A percentile compares a stretch with the other conserved stretches of the same genome.
These are phyloP conservation scores for Penicillium brasilianum DNA, from an alignment of 2,329 filamentous ascomycete genomes.

Conservation along the genomic window DNA sequence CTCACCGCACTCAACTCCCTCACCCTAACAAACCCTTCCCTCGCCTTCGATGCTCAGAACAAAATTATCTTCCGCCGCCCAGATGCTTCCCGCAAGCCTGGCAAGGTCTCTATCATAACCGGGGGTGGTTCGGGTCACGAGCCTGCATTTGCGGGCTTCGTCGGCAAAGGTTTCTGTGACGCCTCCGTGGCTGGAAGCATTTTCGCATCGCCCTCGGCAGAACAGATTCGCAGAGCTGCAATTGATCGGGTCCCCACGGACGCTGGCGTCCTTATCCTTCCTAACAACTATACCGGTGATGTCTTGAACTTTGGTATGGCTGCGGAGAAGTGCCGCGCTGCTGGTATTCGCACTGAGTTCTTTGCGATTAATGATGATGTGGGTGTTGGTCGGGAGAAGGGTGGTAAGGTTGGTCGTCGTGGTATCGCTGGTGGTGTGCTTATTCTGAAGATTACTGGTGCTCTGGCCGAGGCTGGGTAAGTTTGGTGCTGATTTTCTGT, in stretches of 20 bases:
- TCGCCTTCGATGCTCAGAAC: constrained; percentile 76
- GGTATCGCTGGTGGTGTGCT: constrained; percentile 91
- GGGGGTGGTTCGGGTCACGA: constrained; percentile 92
- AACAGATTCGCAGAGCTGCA: constrained; percentile 80
- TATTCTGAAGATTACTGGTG: constrained; percentile 88
- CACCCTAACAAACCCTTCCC: constrained; percentile 81
- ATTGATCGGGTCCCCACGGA: constrained; percentile 71
- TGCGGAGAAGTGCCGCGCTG: constrained; percentile 86
- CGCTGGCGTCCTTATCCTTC: constrained; percentile 81
- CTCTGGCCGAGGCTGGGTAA: constrained; percentile 73
- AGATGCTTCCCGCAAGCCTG: constrained; percentile 47
- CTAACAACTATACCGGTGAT: constrained; percentile 94
- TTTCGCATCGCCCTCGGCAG: constrained; percentile 79
- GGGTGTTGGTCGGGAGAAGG: constrained; percentile 78
- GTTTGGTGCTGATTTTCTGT: constrained; percentile 29
- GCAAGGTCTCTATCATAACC: constrained; percentile 79
- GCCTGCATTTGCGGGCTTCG: constrained; percentile 83
- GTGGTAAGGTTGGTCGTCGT: constrained; percentile 89
- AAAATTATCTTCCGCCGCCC: constrained; percentile 83
- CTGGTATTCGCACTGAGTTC: constrained; percentile 80
- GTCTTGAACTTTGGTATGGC: constrained; percentile 93
- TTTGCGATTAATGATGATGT: constrained; percentile 91
- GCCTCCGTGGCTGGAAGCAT: constrained; percentile 86
- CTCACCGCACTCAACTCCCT: constrained; percentile 75
- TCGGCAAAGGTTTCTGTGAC: constrained; percentile 78